Conservation (phyloP, 208 protist genomes). For the Wallacemonas collosoma region DNA sequence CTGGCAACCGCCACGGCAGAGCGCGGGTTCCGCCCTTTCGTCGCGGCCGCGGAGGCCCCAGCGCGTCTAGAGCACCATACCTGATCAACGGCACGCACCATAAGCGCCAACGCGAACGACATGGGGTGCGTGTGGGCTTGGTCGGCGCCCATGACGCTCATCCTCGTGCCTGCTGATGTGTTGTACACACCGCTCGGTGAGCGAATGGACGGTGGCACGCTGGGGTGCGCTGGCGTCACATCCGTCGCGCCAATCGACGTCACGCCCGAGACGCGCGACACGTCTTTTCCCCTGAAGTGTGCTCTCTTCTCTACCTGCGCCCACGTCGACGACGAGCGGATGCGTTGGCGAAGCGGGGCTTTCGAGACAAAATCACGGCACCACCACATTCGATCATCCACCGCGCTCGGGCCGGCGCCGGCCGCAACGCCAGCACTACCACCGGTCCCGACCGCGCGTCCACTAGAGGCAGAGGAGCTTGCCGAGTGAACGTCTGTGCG, state of each 20-base stretch:
- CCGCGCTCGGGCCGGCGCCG: background rate
- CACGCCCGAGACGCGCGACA: background rate
- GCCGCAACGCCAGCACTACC: background rate
- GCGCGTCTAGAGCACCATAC: background rate
- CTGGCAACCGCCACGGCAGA: background rate
- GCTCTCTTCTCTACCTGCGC: too few relatives aligned
- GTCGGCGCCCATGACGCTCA: background rate
- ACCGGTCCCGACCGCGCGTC: background rate
- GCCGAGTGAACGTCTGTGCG: background rate
- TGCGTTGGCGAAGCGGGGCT: constrained; percentile 4
- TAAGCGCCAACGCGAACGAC: background rate
- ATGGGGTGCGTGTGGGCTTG: too few relatives aligned
- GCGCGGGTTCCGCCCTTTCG: background rate
- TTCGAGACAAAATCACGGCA: background rate
- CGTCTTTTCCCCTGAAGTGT: too few relatives aligned
- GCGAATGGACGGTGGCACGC: background rate
- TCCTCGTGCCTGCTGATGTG: background rate
- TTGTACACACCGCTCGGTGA: background rate
- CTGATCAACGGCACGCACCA: constrained; percentile 3
- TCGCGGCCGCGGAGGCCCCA: background rate
- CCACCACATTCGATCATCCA: background rate
- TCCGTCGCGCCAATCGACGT: background rate
- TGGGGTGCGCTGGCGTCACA: background rate
- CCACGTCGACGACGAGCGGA: background rate
- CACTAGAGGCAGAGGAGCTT: background rate